A percentile compares a stretch with the other conserved stretches of the same genome.
phyloP scores from a whole-genome alignment of 2,329 filamentous ascomycete genomes.

The Arthrobotrys conoides region DNA sequence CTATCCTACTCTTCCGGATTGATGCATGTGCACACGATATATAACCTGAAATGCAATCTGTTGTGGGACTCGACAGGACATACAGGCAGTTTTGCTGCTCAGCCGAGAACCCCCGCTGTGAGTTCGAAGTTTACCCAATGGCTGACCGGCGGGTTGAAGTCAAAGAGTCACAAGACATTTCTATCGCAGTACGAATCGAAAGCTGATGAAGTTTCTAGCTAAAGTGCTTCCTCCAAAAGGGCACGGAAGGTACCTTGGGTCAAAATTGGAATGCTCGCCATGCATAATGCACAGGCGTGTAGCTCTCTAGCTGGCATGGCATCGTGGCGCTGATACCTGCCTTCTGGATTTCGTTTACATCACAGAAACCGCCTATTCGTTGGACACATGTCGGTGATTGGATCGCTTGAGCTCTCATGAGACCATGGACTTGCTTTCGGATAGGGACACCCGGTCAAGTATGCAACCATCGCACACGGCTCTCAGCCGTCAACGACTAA shows the following conservation, averaged over 20 bases:
- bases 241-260: constrained; percentile 6
- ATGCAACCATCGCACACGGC: constrained; percentile 52
- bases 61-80: constrained; percentile 35
- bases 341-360: constrained; percentile 55
- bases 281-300: constrained; percentile 44
- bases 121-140: constrained; percentile 39
- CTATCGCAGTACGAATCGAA: neutral
- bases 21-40: constrained; percentile 57
- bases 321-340: constrained; percentile 40
- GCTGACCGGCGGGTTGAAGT: constrained; percentile 2
- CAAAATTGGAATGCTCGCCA: constrained; percentile 39
- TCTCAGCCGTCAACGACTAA: constrained; percentile 43
- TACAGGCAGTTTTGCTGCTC: constrained; percentile 35
- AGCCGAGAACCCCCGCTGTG: constrained; percentile 30
- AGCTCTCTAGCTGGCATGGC: constrained; percentile 31
- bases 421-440: constrained; percentile 47
- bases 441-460: constrained; percentile 53
- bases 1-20: constrained; percentile 49
- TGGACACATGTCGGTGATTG: constrained; percentile 42
- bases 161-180: constrained; percentile 45
- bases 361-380: constrained; percentile 34
- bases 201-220: constrained; percentile 8
- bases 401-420: constrained; percentile 50
- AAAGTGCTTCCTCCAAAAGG: constrained; percentile 7
- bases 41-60: constrained; percentile 49